Evolutionary conservation across 495 filamentous ascomycete species (phyloP).

Genomic region (Penicillium chermesinum): DNA sequence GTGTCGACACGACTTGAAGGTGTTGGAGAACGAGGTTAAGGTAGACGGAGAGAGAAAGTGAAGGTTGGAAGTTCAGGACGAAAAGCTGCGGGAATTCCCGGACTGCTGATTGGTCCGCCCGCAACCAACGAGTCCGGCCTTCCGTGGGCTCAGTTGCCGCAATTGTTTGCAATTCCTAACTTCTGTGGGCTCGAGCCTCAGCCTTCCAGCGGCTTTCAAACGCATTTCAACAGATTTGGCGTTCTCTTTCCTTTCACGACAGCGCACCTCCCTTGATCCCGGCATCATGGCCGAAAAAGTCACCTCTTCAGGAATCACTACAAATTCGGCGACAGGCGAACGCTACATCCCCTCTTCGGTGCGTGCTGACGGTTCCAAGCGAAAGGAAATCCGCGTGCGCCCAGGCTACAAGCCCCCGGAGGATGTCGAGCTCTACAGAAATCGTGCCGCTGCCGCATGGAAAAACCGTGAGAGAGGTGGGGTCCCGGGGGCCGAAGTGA

Average conservation of each 20-base stretch:
- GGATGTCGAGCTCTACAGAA: constrained; percentile 95
- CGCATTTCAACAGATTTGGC: not conserved
- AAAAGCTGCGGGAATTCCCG: constrained; percentile 44
- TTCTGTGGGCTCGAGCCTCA: not conserved
- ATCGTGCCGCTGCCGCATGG: constrained; percentile 79
- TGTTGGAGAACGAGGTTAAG: constrained; percentile 3
- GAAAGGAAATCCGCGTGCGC: constrained; percentile 87
- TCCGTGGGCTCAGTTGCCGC: constrained; percentile 13
- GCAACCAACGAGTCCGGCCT: constrained; percentile 17
- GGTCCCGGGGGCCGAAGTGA: constrained; percentile 73
- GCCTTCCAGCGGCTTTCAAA: constrained; percentile 1
- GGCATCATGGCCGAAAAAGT: constrained; percentile 28
- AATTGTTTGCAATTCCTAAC: constrained; percentile 5
- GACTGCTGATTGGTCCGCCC: constrained; percentile 39
- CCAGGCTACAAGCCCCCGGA: constrained; percentile 94
- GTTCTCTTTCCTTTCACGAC: not conserved
- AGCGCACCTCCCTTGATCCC: constrained; percentile 9
- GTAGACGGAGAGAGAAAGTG: constrained; percentile 16
- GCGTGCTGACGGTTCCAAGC: constrained; percentile 79
- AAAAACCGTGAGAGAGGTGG: constrained; percentile 73
- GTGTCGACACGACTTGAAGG: constrained; percentile 18
- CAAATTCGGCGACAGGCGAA: constrained; percentile 65
- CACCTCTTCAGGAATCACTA: constrained; percentile 66
- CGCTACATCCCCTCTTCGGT: constrained; percentile 82
- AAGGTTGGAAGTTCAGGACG: constrained; percentile 24